Conservation (phyloP, 352 stramenopile species). For the Phytopythium delawarense region DNA sequence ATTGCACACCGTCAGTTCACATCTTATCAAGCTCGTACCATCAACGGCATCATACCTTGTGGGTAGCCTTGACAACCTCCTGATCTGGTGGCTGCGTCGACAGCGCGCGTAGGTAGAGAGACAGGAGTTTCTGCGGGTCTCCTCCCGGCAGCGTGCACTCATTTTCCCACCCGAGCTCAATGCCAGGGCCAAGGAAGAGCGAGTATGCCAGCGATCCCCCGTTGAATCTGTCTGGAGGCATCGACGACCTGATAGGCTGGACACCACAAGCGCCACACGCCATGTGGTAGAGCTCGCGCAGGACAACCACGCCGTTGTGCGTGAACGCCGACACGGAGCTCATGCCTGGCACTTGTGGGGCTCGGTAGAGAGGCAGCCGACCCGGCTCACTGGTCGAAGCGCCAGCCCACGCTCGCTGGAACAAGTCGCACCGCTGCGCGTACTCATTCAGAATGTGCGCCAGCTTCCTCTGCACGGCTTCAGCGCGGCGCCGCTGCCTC, state of each 20-base stretch:
- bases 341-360: neutral
- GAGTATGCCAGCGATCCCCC: conserved; percentile 1
- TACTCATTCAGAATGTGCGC: neutral
- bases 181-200: neutral
- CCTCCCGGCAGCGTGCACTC: neutral
- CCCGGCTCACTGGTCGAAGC: neutral
- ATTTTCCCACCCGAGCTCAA: neutral
- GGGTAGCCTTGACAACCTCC: neutral
- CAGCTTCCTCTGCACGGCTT: neutral
- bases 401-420: neutral
- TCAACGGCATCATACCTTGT: conserved; percentile 1
- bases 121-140: neutral
- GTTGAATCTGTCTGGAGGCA: neutral
- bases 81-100: neutral
- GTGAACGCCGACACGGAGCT: neutral
- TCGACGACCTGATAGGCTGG: neutral
- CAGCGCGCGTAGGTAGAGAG: neutral
- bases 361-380: neutral
- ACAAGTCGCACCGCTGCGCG: neutral
- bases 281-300: conserved; percentile 7
- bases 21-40: neutral
- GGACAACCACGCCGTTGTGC: conserved; percentile 1
- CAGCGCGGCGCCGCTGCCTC: neutral
- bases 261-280: neutral
- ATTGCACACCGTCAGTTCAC: neutral